Evolutionary conservation across 2,329 filamentous ascomycete species (phyloP).

Genomic region (Ramichloridium luteum): DNA sequence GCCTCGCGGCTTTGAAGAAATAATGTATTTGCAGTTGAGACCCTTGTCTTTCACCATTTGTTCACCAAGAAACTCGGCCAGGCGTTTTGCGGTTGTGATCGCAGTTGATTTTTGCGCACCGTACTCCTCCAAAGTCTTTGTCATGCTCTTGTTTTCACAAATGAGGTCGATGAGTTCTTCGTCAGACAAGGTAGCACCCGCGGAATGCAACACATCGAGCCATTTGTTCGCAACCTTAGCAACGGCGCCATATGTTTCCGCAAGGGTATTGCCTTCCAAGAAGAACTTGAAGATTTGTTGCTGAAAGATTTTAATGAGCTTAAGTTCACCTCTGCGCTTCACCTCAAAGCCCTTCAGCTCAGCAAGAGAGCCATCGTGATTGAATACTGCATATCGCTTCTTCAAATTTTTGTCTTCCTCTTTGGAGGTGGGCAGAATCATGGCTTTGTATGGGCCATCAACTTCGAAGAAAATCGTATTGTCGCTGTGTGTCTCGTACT

Average conservation of each 20-base stretch:
- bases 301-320: slow-evolving; percentile 99
- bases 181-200: slow-evolving; percentile 79
- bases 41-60: slow-evolving; percentile 99
- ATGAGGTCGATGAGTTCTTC: slow-evolving; percentile 99
- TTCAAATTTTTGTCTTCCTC: slow-evolving; percentile 99
- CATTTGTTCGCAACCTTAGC: slow-evolving; percentile 92
- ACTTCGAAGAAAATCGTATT: slow-evolving; percentile 99
- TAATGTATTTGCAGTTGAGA: slow-evolving; percentile 98
- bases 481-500: slow-evolving; percentile 93
- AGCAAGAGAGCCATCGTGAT: slow-evolving; percentile 87
- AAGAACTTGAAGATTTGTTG: slow-evolving; percentile 99
- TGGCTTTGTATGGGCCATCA: slow-evolving; percentile 91
- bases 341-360: slow-evolving; percentile 97
- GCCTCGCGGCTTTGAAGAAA: slow-evolving; percentile 73
- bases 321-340: slow-evolving; percentile 92
- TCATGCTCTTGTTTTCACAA: slow-evolving; percentile 97
- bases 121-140: slow-evolving; percentile 93
- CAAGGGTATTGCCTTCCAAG: slow-evolving; percentile 73
- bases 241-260: slow-evolving; percentile 82
- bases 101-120: slow-evolving; percentile 92
- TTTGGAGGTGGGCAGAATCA: slow-evolving; percentile 94
- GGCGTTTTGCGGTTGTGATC: slow-evolving; percentile 91
- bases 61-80: slow-evolving; percentile 92
- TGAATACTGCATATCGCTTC: slow-evolving; percentile 98
- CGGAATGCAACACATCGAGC: slow-evolving; percentile 86